phyloP scores from a whole-genome alignment of 306 rosid genomes.

The Prunus campanulata region DNA sequence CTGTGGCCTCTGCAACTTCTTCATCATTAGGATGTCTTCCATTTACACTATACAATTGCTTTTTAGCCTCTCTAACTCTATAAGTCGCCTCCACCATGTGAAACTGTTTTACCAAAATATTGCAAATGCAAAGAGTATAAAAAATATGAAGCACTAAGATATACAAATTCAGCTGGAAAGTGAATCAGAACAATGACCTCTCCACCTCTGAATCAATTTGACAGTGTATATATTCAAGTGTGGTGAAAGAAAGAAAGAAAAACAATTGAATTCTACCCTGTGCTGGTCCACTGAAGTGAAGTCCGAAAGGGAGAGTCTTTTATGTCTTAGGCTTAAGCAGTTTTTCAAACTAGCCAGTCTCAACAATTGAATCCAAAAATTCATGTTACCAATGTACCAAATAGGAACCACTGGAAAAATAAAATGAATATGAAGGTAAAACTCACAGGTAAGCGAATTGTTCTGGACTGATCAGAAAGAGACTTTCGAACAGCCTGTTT shows the following conservation, averaged over 20 bases:
- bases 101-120: slow-evolving; percentile 51
- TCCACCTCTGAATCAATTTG: neutral
- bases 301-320: neutral
- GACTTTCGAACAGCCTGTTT: slow-evolving; percentile 88
- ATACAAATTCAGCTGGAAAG: neutral
- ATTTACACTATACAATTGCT: slow-evolving; percentile 63
- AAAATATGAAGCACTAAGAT: neutral
- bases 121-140: slow-evolving; percentile 15
- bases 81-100: slow-evolving; percentile 97
- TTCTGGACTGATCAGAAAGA: slow-evolving; percentile 85
- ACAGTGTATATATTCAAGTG: neutral
- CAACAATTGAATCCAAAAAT: neutral
- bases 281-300: neutral
- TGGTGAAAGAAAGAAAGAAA: neutral
- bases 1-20: slow-evolving; percentile 85
- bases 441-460: slow-evolving; percentile 93
- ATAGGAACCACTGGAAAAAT: neutral
- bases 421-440: slow-evolving; percentile 10
- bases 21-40: slow-evolving; percentile 79
- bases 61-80: slow-evolving; percentile 85
- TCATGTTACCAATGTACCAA: neutral
- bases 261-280: neutral
- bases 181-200: neutral
- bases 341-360: too few species aligned
- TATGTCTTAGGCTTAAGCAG: too few species aligned